phyloP scores from a whole-genome alignment of 176 grass and related monocot genomes.

The Carex cristatella region DNA sequence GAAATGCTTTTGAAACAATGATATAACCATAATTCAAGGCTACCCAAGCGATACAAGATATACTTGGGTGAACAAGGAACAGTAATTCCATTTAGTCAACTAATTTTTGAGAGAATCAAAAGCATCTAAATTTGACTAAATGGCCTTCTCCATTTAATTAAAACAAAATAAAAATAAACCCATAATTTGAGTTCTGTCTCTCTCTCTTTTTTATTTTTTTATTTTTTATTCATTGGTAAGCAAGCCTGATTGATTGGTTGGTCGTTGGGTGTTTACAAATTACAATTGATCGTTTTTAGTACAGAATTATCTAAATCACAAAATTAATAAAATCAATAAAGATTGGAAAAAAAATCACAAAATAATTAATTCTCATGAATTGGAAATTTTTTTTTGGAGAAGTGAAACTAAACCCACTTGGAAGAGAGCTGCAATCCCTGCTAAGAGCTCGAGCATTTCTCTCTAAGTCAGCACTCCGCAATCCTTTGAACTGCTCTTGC shows the following conservation, averaged over 20 bases:
- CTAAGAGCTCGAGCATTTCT: constrained; percentile 1
- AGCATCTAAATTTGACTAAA: neutral
- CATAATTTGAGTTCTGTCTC: neutral
- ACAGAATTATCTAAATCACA: neutral
- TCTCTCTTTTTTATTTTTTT: neutral
- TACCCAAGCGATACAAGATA: neutral
- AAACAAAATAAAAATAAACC: neutral
- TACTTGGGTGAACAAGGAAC: neutral
- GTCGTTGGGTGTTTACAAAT: neutral
- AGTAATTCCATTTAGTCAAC: neutral
- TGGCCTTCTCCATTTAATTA: neutral
- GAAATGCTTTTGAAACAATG: neutral
- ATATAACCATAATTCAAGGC: neutral
- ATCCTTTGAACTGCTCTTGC: constrained; percentile 15
- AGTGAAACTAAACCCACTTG: constrained; percentile 17
- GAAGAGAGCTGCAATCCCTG: constrained; percentile 28
- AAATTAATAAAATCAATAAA: neutral
- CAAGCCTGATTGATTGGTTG: neutral
- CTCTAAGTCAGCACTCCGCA: constrained; percentile 6
- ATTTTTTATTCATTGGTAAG: neutral
- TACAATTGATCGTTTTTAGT: neutral
- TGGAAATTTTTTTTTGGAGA: neutral
- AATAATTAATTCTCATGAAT: neutral
- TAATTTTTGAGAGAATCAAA: neutral
- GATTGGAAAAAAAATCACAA: too few relatives aligned